Base-by-base conservation (phyloP, 83 land plant species). In the Diphasiastrum complanatum region DNA sequence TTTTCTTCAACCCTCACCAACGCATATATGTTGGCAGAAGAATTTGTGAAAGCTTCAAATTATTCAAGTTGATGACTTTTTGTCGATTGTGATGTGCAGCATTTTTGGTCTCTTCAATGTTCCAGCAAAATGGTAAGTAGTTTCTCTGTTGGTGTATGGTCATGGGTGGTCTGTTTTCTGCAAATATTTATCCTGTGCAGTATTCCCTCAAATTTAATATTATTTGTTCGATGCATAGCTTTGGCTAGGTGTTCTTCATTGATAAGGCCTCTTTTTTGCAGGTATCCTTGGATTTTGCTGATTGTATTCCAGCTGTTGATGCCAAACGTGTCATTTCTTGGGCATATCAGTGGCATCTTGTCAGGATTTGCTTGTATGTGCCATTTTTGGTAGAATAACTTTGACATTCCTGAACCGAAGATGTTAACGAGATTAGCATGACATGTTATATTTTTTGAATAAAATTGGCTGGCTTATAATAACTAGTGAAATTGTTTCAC, bases 341-440 rank as follows among this genome's bases (percentile, higher is more conserved):
- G 95, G 19, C 98, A 92, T 71, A 79, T 92, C 35, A 86, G 96
- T 81, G 98, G 98, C 76, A 88, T 92, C 64, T 62, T 92, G 48
- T 83, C 98, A 55, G 98, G 98, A 48, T 92, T 87, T 79, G 91
- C 96, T 71, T 92, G 97, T 91, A 34, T 16, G 87, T 71, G 24
- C 23, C 37, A n/a, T 29, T 43, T 28, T 50, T 69, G n/a, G n/a
- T n/a, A n/a, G n/a, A n/a, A n/a, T n/a, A n/a, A n/a, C n/a, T n/a
- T n/a, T n/a, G n/a, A n/a, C n/a, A n/a, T n/a, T n/a, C n/a, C n/a
- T n/a, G n/a, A n/a, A n/a, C n/a, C n/a, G n/a, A n/a, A n/a, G n/a
- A n/a, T n/a, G n/a, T 46, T 49, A 40, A 40, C 16, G 10, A 10
- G 43, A 40, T 31, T 30, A 35, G 72, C 25, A 53, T 54, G 20